phyloP scores from a whole-genome alignment of 2,329 filamentous ascomycete genomes.

The Diaporthe citrichinensis region DNA sequence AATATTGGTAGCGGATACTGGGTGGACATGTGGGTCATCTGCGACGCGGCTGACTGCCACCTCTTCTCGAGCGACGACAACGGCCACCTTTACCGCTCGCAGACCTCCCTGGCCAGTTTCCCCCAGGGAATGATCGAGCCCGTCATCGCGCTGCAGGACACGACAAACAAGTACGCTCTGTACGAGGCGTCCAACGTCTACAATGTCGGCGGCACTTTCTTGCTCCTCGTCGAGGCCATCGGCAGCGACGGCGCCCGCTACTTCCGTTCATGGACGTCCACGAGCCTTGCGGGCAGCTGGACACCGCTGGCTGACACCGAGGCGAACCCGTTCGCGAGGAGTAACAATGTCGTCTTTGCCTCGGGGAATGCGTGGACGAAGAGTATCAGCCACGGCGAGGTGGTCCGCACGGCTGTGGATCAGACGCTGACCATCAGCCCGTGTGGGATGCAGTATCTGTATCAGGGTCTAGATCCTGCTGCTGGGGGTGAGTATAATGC shows the following conservation, averaged over 20 bases:
- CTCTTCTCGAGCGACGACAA: slow-evolving; percentile 10
- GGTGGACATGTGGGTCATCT: slow-evolving; percentile 10
- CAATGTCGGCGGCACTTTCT: neutral
- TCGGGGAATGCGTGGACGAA: neutral
- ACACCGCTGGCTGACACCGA: neutral
- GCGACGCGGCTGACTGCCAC: neutral
- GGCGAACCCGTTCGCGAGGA: neutral
- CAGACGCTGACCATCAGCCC: neutral
- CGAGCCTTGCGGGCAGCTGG: neutral
- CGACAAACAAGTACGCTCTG: neutral
- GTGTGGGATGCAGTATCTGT: neutral
- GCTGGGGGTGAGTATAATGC: neutral
- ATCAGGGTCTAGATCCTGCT: neutral
- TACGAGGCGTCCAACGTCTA: neutral
- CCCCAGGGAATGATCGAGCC: neutral
- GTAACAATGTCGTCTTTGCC: neutral
- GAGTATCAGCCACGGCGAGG: neutral
- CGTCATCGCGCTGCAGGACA: neutral
- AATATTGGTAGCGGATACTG: slow-evolving; percentile 1
- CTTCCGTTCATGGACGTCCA: neutral
- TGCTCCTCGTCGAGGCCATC: neutral
- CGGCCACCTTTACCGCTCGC: neutral
- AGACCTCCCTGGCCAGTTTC: neutral
- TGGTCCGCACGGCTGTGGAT: neutral
- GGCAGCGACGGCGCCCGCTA: neutral